Conservation (phyloP, 2,329 filamentous ascomycete species). For the Leptoxyphium fumago region DNA sequence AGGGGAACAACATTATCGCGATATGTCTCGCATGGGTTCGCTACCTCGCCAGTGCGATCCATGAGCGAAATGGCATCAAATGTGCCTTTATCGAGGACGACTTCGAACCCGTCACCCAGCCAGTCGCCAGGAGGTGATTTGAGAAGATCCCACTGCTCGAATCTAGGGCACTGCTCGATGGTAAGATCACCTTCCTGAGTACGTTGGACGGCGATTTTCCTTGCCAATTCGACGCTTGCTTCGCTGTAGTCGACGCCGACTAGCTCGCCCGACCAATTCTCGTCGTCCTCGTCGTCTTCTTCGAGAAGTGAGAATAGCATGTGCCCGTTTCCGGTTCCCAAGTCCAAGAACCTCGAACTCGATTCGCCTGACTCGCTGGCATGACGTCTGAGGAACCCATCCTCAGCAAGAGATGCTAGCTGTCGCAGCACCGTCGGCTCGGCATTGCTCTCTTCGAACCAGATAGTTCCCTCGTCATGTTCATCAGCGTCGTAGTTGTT, state of each 20-base stretch:
- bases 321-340: constrained; percentile 89
- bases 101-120: constrained; percentile 59
- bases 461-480: constrained; percentile 72
- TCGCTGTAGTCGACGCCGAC: constrained; percentile 81
- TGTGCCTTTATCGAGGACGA: constrained; percentile 94
- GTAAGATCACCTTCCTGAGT: constrained; percentile 9
- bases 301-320: constrained; percentile 70
- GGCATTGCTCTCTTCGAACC: constrained; percentile 90
- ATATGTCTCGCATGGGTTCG: constrained; percentile 54
- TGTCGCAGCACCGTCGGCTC: constrained; percentile 65
- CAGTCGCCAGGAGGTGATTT: constrained; percentile 33
- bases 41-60: constrained; percentile 6
- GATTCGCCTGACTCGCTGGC: constrained; percentile 1
- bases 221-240: constrained; percentile 59
- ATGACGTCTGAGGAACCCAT: constrained; percentile 28
- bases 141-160: constrained; percentile 40
- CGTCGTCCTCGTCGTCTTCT: constrained; percentile 27
- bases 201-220: constrained; percentile 35
- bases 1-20: constrained; percentile 51
- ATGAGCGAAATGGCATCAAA: constrained; percentile 84
- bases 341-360: constrained; percentile 56
- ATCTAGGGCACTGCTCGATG: constrained; percentile 17
- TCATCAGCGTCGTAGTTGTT: constrained; percentile 57
- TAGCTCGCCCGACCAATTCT: constrained; percentile 51
- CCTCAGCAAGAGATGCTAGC: constrained; percentile 36